phyloP scores from a whole-genome alignment of 2,329 filamentous ascomycete species.

The Monilinia fructigena region DNA sequence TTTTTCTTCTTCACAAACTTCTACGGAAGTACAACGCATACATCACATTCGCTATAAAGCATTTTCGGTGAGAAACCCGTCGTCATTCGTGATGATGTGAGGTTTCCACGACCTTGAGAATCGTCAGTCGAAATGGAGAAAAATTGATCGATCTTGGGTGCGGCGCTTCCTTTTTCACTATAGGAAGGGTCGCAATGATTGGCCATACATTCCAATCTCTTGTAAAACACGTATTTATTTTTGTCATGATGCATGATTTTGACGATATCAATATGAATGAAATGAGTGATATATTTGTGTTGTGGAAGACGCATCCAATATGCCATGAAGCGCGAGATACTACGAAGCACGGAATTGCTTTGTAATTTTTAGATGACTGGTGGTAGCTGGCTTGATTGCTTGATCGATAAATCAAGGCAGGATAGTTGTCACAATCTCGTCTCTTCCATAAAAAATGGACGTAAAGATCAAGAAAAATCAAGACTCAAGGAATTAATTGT shows the following conservation, averaged over 20 bases:
- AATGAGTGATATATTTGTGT: not conserved
- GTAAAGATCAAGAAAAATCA: no score
- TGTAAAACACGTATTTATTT: slow-evolving; percentile 8
- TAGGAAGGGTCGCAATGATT: slow-evolving; percentile 28
- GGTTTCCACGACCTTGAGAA: slow-evolving; percentile 29
- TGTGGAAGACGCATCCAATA: not conserved
- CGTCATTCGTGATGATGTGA: slow-evolving; percentile 25
- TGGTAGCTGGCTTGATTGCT: no score
- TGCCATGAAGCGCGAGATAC: not conserved
- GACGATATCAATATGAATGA: not conserved
- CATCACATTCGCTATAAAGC: slow-evolving; percentile 29
- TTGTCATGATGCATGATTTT: not conserved
- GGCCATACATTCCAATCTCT: slow-evolving; percentile 26
- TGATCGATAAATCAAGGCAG: no score
- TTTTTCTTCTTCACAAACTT: slow-evolving; percentile 25
- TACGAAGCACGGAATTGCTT: slow-evolving; percentile 25
- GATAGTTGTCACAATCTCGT: no score
- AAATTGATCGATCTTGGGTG: slow-evolving; percentile 28
- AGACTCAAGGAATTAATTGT: no score
- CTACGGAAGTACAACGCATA: slow-evolving; percentile 26
- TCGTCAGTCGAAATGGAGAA: slow-evolving; percentile 28
- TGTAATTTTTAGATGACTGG: slow-evolving; percentile 36
- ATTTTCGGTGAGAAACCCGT: slow-evolving; percentile 29
- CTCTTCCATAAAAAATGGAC: no score
- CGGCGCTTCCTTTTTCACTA: slow-evolving; percentile 25